phyloP scores from a whole-genome alignment of 75 land plant species.

The Pinus albicaulis region DNA sequence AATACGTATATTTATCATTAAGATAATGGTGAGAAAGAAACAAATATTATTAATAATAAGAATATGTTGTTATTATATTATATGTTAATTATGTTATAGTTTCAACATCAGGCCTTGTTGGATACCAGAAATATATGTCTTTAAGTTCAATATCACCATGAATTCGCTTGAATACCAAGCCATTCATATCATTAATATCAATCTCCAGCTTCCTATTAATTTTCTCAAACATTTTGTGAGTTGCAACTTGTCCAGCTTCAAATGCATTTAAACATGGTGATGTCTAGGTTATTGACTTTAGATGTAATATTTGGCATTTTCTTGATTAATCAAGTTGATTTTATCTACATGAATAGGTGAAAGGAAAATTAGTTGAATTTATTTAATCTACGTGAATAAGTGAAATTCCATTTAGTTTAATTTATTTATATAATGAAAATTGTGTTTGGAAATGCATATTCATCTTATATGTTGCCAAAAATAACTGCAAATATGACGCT shows the following conservation, averaged over 20 bases:
- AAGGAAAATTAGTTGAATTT: background rate
- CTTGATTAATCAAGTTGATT: background rate
- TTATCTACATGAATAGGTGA: background rate
- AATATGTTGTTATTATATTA: no score
- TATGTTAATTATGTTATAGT: no score
- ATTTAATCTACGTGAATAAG: background rate
- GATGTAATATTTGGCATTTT: background rate
- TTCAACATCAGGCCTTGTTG: conserved; percentile 83
- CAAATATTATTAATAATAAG: no score
- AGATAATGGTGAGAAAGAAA: no score
- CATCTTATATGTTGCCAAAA: conserved; percentile 80
- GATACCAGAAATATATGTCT: conserved; percentile 79
- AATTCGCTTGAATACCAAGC: conserved; percentile 48
- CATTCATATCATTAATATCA: conserved; percentile 71
- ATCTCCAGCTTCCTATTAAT: conserved; percentile 82
- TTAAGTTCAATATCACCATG: conserved; percentile 77
- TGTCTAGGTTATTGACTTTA: conserved; percentile 80
- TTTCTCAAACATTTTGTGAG: conserved; percentile 92
- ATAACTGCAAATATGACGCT: conserved; percentile 81
- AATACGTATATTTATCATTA: no score
- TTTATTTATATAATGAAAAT: background rate
- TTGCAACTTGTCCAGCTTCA: conserved; percentile 89
- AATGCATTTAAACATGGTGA: conserved; percentile 79
- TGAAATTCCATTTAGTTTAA: background rate
- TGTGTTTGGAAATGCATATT: background rate